Conservation (phyloP, 2,329 filamentous ascomycete genomes). For the Talaromyces pinophilus region DNA sequence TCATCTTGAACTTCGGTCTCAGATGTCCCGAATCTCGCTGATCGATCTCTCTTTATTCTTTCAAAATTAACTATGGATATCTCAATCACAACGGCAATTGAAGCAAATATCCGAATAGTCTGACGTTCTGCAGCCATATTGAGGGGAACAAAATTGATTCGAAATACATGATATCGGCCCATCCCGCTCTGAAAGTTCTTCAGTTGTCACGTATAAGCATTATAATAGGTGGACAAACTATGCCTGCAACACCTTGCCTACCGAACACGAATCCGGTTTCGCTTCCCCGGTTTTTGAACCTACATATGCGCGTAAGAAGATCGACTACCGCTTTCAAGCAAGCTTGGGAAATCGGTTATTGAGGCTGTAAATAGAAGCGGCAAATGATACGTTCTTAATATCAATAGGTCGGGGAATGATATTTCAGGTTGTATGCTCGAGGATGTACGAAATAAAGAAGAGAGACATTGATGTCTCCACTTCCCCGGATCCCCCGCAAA, state of each 20-base stretch:
- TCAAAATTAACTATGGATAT: neutral
- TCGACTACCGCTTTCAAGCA: neutral
- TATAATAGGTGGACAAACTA: neutral
- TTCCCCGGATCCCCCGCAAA: slow-evolving; percentile 2
- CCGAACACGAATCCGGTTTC: neutral
- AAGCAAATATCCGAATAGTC: neutral
- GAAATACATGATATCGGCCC: neutral
- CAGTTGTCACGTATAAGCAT: neutral
- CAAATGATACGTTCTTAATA: neutral
- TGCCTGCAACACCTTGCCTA: neutral
- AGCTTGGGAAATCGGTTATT: neutral
- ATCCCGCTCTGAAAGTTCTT: neutral
- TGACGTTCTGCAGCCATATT: neutral
- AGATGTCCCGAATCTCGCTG: neutral
- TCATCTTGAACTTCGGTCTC: neutral
- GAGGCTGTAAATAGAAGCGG: neutral
- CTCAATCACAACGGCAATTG: neutral
- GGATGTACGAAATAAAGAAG: neutral
- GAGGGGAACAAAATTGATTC: neutral
- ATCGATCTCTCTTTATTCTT: neutral
- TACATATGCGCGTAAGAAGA: neutral
- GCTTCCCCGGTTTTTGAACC: neutral
- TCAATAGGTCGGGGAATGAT: neutral
- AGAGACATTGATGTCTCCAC: neutral
- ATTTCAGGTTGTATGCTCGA: neutral